Evolutionary conservation across 2,329 filamentous ascomycete species (phyloP), one percentile per base, ranked within the genome.

Genomic region (Paraphaeosphaeria minitans): DNA sequence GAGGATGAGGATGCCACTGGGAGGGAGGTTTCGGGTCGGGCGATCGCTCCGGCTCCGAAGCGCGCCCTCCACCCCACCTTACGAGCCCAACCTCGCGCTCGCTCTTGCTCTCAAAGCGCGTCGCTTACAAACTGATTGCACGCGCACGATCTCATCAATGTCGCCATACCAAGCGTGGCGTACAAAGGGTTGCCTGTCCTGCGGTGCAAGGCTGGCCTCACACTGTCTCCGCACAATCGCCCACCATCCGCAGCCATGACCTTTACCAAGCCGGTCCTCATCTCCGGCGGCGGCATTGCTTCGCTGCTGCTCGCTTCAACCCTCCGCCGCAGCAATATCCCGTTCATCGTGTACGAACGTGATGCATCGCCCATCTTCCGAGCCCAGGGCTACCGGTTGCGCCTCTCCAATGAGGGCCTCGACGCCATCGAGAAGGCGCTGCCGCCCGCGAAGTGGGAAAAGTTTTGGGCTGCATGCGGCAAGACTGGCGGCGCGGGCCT

Each of bases 371-470:
- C 82, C n/a, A 69, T 78, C 0, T 87, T 85, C 64, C 85, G 87
- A 46, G 85, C 83, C 0, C 87, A 89, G 67, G 87, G 87, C 0
- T 89, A 89, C 72, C 77, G 86, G 2, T 77, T 88, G 7, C 83
- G 86, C 13, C 79, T 89, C 2, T 87, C 84, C 0, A 53, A 71
- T 0, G 80, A 86, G 63, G 85, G 85, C 0, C 77, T 88, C 0
- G 82, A 86, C 65, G 85, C 86, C 22, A 85, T 89, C 55, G 85
- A 89, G 63, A 78, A 82, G 0, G 85, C 84, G 0, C 82, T 89
- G 2, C 76, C 80, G 9, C 73, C 80, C 0, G 72, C 79, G 3
- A 72, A 66, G 0, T 88, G 81, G 67, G 63, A 80, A 39, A 78
- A 71, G n/a, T 89, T 89, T 75, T 88, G 84, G 82, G 80, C 84